Evolutionary conservation across 179 eudicot genomes (phyloP).

Genomic region (Nepenthes alata): DNA sequence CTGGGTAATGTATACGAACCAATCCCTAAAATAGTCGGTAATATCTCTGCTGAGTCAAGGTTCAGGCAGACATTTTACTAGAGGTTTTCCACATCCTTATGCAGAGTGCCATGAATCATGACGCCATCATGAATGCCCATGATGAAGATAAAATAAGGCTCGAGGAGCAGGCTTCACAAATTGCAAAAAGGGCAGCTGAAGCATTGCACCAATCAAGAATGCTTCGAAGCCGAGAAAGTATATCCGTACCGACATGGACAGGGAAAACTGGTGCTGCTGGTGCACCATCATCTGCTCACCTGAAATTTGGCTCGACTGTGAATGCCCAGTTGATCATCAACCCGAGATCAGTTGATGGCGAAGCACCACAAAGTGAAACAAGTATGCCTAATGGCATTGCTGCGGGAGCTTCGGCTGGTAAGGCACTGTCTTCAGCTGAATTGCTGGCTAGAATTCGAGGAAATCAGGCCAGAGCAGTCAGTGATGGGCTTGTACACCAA

Average conservation of each 20-base stretch:
- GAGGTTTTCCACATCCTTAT: slow-evolving; percentile 1
- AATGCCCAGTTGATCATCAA: slow-evolving; percentile 41
- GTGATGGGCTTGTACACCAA: slow-evolving; percentile 85
- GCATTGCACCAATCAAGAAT: slow-evolving; percentile 83
- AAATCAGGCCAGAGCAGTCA: slow-evolving; percentile 53
- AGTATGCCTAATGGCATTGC: slow-evolving; percentile 23
- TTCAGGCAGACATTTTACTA: too few species aligned
- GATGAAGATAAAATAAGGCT: slow-evolving; percentile 76
- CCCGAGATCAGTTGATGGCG: slow-evolving; percentile 20
- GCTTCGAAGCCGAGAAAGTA: slow-evolving; percentile 66
- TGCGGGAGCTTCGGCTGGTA: slow-evolving; percentile 82
- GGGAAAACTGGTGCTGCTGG: slow-evolving; percentile 92
- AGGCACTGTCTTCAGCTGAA: slow-evolving; percentile 77
- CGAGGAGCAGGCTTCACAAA: slow-evolving; percentile 77
- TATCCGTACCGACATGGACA: slow-evolving; percentile 89
- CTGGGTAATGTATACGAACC: too few species aligned
- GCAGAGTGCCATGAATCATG: slow-evolving; percentile 96
- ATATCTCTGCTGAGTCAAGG: too few species aligned
- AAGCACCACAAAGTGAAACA: slow-evolving; percentile 17
- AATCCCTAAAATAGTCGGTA: too few species aligned
- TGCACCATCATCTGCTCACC: slow-evolving; percentile 64
- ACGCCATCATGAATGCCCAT: slow-evolving; percentile 79
- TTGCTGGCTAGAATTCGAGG: slow-evolving; percentile 64
- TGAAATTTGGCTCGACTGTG: slow-evolving; percentile 77
- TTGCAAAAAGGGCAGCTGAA: slow-evolving; percentile 96